Conservation (phyloP, 495 filamentous ascomycete species). For the Xylaria sp. region DNA sequence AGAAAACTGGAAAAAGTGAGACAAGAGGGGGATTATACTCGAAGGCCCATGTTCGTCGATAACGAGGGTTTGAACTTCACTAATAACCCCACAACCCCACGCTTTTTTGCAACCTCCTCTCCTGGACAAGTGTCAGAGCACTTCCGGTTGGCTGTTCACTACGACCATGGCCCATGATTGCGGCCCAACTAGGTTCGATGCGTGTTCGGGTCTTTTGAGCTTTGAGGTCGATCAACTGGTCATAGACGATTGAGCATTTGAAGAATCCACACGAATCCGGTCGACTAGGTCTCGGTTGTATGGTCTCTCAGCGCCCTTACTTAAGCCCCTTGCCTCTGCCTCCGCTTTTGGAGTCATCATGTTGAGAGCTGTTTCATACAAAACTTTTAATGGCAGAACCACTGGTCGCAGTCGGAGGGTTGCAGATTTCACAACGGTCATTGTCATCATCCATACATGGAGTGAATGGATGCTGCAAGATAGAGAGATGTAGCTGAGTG, state of each 20-base stretch:
- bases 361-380: background rate
- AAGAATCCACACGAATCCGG: background rate
- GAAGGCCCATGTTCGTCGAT: background rate
- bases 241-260: background rate
- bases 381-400: background rate
- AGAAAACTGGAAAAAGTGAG: background rate
- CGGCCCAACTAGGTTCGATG: conserved; percentile 30
- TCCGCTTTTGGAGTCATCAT: background rate
- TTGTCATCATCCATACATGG: background rate
- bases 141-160: conserved; percentile 38
- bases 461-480: background rate
- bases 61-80: conserved; percentile 21
- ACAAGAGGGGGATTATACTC: conserved; percentile 8
- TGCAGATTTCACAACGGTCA: background rate
- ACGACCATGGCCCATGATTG: conserved; percentile 31
- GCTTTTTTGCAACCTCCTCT: conserved; percentile 27
- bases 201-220: background rate
- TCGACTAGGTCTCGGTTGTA: background rate
- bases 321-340: background rate
- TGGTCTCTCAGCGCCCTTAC: background rate
- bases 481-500: background rate
- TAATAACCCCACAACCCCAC: conserved; percentile 38
- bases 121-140: conserved; percentile 38
- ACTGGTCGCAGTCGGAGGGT: background rate
- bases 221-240: background rate